Percentiles rank a stretch among this genome's conserved stretches.
These are phyloP conservation scores for Xylaria sp. DNA, from an alignment of 2,329 filamentous ascomycete genomes.

Conservation along the genomic window DNA sequence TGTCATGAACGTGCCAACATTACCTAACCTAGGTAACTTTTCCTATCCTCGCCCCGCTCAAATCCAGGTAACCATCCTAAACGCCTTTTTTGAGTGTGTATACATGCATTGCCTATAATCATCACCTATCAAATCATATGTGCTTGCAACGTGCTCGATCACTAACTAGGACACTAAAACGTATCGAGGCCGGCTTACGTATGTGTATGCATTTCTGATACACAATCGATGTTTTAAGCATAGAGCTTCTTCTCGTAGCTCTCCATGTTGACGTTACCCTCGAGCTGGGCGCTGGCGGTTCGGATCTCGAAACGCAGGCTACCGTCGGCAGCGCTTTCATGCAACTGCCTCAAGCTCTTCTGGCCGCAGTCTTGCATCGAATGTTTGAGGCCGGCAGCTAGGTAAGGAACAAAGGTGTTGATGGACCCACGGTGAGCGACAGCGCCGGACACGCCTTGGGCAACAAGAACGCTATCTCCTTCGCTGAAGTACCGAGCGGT, in stretches of 20 bases:
- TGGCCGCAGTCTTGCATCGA: conserved; percentile 95
- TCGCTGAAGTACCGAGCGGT: conserved; percentile 99
- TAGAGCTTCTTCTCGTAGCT: conserved; percentile 99
- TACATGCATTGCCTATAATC: conserved; percentile 22
- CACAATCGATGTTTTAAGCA: conserved; percentile 63
- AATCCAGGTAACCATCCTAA: conserved; percentile 28
- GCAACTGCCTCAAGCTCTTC: conserved; percentile 80
- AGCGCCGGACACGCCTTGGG: conserved; percentile 92
- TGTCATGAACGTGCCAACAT: conserved; percentile 7
- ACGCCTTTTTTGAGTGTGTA: conserved; percentile 31
- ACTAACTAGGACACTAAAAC: background rate
- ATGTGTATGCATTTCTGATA: conserved; percentile 25
- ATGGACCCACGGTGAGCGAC: conserved; percentile 86
- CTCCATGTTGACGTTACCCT: conserved; percentile 98
- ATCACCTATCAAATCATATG: conserved; percentile 33
- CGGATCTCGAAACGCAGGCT: conserved; percentile 91
- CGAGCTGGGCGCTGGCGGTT: conserved; percentile 92
- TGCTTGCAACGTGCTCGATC: conserved; percentile 7
- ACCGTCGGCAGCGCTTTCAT: conserved; percentile 77
- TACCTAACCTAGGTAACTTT: conserved; percentile 17
- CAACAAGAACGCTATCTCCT: conserved; percentile 92
- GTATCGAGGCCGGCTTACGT: conserved; percentile 7
- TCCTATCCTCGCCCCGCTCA: conserved; percentile 22
- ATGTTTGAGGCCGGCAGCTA: conserved; percentile 95
- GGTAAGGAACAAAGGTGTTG: conserved; percentile 95